Conservation (phyloP, 1,284 basidiomycete genomes). For the Leccinum pallidistipes region DNA sequence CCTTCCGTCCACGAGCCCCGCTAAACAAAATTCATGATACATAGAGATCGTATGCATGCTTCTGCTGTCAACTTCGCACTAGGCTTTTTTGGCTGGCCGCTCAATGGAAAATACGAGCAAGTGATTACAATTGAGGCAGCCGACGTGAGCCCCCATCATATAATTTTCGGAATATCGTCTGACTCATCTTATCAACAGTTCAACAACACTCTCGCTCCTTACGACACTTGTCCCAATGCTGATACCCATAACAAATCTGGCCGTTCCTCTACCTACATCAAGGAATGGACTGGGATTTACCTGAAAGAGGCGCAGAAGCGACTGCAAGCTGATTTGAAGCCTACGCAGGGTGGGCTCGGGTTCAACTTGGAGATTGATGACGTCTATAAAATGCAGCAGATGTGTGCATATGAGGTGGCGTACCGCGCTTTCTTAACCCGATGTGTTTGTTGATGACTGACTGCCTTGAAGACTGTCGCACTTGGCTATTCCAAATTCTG, state of each 20-base stretch:
- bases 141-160: slow-evolving; percentile 44
- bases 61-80: slow-evolving; percentile 85
- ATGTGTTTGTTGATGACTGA: neutral
- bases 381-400: slow-evolving; percentile 70
- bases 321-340: slow-evolving; percentile 47
- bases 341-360: slow-evolving; percentile 52
- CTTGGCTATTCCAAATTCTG: slow-evolving; percentile 92
- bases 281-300: slow-evolving; percentile 70
- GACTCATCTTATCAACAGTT: slow-evolving; percentile 17
- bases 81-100: slow-evolving; percentile 85
- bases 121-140: slow-evolving; percentile 75
- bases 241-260: slow-evolving; percentile 47
- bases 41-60: slow-evolving; percentile 77
- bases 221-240: slow-evolving; percentile 53
- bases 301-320: slow-evolving; percentile 65
- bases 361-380: slow-evolving; percentile 72
- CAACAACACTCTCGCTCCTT: slow-evolving; percentile 33
- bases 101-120: slow-evolving; percentile 76
- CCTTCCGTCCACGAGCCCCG: neutral
- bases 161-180: neutral
- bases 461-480: slow-evolving; percentile 70
- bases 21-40: neutral
- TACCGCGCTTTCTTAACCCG: neutral
- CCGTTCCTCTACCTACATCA: slow-evolving; percentile 57
- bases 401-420: slow-evolving; percentile 83